These are phyloP conservation scores for Crepidotus variabilis DNA, from an alignment of 768 basidiomycete species.

Conservation along the genomic window DNA sequence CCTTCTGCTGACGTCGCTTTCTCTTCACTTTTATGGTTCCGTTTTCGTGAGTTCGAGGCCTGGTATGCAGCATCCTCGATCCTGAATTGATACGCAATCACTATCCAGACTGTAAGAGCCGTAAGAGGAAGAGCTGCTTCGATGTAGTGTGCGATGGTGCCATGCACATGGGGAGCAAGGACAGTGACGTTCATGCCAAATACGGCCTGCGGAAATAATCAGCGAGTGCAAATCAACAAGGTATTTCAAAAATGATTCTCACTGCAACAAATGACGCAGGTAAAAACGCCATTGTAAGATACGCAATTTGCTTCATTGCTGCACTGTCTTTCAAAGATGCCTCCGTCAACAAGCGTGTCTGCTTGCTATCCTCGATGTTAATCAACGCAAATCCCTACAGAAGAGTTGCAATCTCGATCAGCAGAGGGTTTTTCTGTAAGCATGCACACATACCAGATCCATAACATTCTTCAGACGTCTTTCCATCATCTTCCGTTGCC, in stretches of 20 bases:
- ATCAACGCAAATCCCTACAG: constrained; percentile 44
- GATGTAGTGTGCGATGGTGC: constrained; percentile 35
- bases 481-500: constrained; percentile 35
- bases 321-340: constrained; percentile 37
- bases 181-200: constrained; percentile 57
- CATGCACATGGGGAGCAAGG: constrained; percentile 27
- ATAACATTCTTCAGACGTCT: constrained; percentile 48
- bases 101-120: constrained; percentile 38
- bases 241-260: constrained; percentile 9
- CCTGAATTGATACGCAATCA: constrained; percentile 40
- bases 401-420: neutral
- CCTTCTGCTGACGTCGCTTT: too few species aligned
- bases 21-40: too few species aligned
- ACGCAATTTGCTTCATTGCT: constrained; percentile 53
- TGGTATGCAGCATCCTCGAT: constrained; percentile 11
- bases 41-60: neutral
- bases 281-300: constrained; percentile 59
- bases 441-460: constrained; percentile 32
- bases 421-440: neutral
- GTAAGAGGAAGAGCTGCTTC: constrained; percentile 39
- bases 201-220: constrained; percentile 28
- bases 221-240: neutral
- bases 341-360: constrained; percentile 39
- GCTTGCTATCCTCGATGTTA: constrained; percentile 43
- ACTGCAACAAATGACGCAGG: constrained; percentile 50